Evolutionary conservation across 345 rosid species (phyloP), one percentile per base, ranked within the genome.

Genomic region (Jatropha curcas): DNA sequence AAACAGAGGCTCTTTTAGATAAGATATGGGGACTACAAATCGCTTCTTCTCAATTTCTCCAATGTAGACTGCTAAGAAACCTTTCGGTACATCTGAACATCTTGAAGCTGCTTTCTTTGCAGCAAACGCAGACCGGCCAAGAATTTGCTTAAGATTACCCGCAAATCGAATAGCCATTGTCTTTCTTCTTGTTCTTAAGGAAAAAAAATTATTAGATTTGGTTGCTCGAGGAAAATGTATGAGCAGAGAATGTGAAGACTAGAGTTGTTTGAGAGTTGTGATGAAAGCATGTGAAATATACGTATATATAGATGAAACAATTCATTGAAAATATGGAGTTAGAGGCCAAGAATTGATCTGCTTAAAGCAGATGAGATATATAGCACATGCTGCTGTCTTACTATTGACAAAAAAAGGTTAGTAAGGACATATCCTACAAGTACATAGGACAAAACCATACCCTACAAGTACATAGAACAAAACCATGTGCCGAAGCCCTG

Each of bases 381-480:
- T 35, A 63, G 69, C 85, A 76, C 80, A 78, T 76, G 85, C 60
- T 17, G 46, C 6, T 79, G 81, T 70, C 76, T 73, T 62, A 51
- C 72, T 68, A 70, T 56, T 35, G 39, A 35, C 7, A 35, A 11
- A 65, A 20, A 27, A 19, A n/a, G 17, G 20, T 7, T 48, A 2
- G 9, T 48, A 4, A 48, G 11, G 34, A 28, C 24, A 31, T 28
- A 39, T 25, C 43, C 43, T 2, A 20, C 14, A 1, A 50, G 1
- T 35, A 35, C 39, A 35, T 8, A 35, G 39, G 39, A 35, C 4
- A 35, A 35, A 8, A 35, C 39, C 39, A 35, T n/a, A n/a, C n/a
- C 39, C 39, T 35, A 35, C 4, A 35, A 8, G 7, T 35, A 41
- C 45, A 41, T 2, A 41, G 45, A 13, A n/a, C n/a, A n/a, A n/a